Evolutionary conservation across 176 grass and related monocot genomes (phyloP), one percentile per base, ranked within the genome.

Genomic region (Eleusine indica): DNA sequence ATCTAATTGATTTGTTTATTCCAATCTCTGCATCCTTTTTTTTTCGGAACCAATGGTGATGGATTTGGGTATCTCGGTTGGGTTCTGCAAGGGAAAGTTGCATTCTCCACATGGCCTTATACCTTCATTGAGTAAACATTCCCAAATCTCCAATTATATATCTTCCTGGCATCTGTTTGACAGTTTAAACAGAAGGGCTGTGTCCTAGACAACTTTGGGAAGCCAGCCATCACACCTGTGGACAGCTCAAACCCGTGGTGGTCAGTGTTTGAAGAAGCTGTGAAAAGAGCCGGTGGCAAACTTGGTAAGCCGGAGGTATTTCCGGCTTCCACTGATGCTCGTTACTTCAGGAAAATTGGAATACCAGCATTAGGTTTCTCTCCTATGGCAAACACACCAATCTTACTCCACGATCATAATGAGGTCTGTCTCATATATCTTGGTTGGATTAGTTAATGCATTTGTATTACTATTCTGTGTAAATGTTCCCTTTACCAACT

Each of bases 281-380:
- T 98, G 52, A 94, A 83, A 83, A 89, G 86, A 60, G 91, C 89
- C 16, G 85, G 89, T 65, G 91, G 89, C 21, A 95, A 94, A 89
- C 87, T 98, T 82, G 78, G 80, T 51, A 98, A 90, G 74, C 93
- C 91, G 0, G 96, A 98, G 81, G 87, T 98, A 78, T 94, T 98
- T 73, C 91, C 91, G 4, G 96, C 96, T 14, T 90, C 93, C 44
- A 98, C 96, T 6, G 96, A 98, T 85, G 80, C 93, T 81, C 87
- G 93, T 28, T 94, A 88, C 80, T 98, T 94, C 78, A 81, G 93
- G 87, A 39, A 90, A 69, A 7, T 90, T 46, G 96, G 93, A 48
- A 65, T 98, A 70, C 91, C 96, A 69, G 96, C 96, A 78, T 94
- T 98, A 4, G 93, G 96, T 52, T 98, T 98, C 80, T 98, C 96